A percentile compares a stretch with the other conserved stretches of the same genome.
These are phyloP conservation scores for Takashimella koratensis DNA, from an alignment of 1,284 basidiomycete species.

Conservation along the genomic window DNA sequence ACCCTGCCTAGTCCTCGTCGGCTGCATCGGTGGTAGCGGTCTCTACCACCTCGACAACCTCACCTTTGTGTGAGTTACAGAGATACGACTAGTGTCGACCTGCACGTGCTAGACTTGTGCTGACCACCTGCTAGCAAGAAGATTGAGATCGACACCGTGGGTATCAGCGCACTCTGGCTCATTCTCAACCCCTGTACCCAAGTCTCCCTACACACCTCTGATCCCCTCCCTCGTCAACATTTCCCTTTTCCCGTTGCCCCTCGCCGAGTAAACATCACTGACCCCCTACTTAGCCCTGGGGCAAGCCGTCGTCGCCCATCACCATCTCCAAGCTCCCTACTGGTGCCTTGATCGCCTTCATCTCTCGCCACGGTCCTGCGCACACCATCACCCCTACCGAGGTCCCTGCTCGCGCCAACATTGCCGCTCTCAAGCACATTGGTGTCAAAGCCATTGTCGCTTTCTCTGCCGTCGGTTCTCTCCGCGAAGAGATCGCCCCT, in stretches of 20 bases:
- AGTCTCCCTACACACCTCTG: no score
- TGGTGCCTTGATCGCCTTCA: conserved; percentile 78
- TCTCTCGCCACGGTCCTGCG: conserved; percentile 79
- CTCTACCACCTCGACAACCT: conserved; percentile 87
- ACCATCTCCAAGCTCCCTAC: conserved; percentile 77
- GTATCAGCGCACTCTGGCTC: conserved; percentile 9
- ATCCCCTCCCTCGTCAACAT: no score
- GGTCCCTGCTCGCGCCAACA: conserved; percentile 85
- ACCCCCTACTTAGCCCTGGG: conserved; percentile 73
- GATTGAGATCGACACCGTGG: conserved; percentile 51
- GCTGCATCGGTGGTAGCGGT: conserved; percentile 80
- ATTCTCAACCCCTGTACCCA: no score
- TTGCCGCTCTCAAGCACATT: conserved; percentile 88
- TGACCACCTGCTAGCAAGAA: conserved; percentile 54
- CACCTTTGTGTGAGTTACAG: conserved; percentile 62
- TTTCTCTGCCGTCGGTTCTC: conserved; percentile 94
- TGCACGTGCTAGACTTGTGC: conserved; percentile 1
- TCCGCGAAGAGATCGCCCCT: conserved; percentile 89
- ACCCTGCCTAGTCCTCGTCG: conserved; percentile 61
- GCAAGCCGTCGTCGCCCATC: conserved; percentile 84
- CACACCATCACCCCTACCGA: conserved; percentile 71
- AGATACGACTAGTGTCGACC: neutral
- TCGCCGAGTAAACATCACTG: neutral
- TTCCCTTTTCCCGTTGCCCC: neutral
- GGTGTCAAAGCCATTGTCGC: conserved; percentile 86